Evolutionary conservation across 768 basidiomycete species (phyloP), one percentile per base, ranked within the genome.

Genomic region (Kwoniella dejecticola): DNA sequence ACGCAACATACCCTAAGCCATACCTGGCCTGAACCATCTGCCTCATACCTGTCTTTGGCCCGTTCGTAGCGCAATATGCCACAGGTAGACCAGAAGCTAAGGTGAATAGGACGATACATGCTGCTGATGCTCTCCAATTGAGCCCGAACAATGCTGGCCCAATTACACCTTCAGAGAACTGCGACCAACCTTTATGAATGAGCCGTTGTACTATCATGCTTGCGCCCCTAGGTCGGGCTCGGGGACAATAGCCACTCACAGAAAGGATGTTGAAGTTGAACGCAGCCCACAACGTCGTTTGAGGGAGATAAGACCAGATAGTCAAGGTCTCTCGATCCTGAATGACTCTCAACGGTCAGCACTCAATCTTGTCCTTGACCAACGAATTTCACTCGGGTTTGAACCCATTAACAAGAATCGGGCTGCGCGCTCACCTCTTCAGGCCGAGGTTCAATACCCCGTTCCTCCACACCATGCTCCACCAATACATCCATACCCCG

Each of bases 1-100:
- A 13, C 48, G 15, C 31, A 3, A 31, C 62, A 29, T 23, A 83
- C 83, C 85, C 85, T 66, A 85, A 85, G 56, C 79, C 83, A 71
- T 85, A 87, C 24, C 85, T 79, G 2, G 90, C 86, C 44, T 85
- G 84, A 23, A 89, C 85, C 89, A 93, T 90, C 68, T 91, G 88
- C 19, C 90, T 83, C 71, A 88, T 84, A 11, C 92, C 92, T 0
- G 88, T 80, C 73, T 86, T 87, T 0, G 90, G 89, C 11, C 90
- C 68, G 56, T 63, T 70, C 27, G 63, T 68, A 30, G 57, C 67
- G 40, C 56, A 63, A 31, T 57, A 67, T 41, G 63, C 65, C 1
- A 59, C 57, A 38, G 56, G 63, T 49, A 60, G 23, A 58, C 69
- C 57, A 24, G 63, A 59, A 21, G 58, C 48, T 15, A 63, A 56